phyloP scores from a whole-genome alignment of 2,329 filamentous ascomycete species.

The Akanthomyces uredinophilus region DNA sequence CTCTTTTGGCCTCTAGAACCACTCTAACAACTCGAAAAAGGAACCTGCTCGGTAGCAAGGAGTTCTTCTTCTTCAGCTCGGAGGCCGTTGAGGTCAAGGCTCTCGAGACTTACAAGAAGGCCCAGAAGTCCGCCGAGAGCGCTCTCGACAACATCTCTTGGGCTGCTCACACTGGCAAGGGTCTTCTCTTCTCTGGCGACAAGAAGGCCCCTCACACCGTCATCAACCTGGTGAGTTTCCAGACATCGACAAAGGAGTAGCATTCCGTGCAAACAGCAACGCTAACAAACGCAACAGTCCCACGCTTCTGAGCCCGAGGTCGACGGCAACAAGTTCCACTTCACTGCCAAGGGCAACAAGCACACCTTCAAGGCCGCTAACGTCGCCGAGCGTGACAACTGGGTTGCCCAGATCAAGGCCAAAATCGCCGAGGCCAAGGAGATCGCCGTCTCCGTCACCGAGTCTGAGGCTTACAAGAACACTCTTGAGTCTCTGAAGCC shows the following conservation, averaged over 20 bases:
- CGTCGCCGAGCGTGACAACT: constrained; percentile 79
- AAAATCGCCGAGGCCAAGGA: constrained; percentile 84
- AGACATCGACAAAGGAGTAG: background rate
- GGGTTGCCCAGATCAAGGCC: constrained; percentile 78
- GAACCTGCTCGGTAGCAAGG: constrained; percentile 86
- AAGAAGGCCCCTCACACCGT: constrained; percentile 76
- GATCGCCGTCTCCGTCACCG: constrained; percentile 64
- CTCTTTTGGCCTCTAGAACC: background rate
- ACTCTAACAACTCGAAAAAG: constrained; percentile 36
- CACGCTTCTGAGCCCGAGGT: constrained; percentile 66
- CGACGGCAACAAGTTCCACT: constrained; percentile 79
- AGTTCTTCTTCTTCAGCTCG: constrained; percentile 81
- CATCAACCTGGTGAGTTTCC: constrained; percentile 69
- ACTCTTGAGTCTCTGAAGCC: constrained; percentile 67
- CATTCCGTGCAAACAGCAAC: background rate
- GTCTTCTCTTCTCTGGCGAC: constrained; percentile 86
- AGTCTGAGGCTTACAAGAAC: constrained; percentile 84
- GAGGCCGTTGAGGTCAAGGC: constrained; percentile 70
- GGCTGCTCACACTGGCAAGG: constrained; percentile 91
- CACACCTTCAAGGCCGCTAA: constrained; percentile 83
- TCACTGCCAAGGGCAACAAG: constrained; percentile 83
- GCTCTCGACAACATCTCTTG: constrained; percentile 80
- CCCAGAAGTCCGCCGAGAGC: constrained; percentile 73
- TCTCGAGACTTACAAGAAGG: constrained; percentile 72
- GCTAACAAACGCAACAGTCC: constrained; percentile 39